phyloP scores from a whole-genome alignment of 495 filamentous ascomycete species.

The Massariosphaeria phaeospora region DNA sequence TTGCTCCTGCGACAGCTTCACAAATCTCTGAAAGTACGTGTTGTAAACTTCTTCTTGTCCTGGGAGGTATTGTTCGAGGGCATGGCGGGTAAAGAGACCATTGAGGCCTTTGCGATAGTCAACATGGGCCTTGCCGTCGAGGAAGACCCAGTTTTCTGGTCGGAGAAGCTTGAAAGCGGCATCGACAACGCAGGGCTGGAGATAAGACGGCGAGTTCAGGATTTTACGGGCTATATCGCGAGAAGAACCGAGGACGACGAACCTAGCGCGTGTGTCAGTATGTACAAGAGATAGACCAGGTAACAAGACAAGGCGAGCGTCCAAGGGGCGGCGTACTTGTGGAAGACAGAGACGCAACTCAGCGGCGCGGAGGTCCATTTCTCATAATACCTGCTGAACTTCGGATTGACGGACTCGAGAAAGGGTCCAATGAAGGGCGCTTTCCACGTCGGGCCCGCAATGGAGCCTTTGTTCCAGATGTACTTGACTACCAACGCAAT shows the following conservation, averaged over 20 bases:
- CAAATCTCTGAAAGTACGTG: slow-evolving; percentile 72
- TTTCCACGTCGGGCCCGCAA: slow-evolving; percentile 78
- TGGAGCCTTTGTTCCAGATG: slow-evolving; percentile 76
- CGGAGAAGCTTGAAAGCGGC: slow-evolving; percentile 91
- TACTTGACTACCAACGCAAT: slow-evolving; percentile 64
- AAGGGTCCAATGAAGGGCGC: slow-evolving; percentile 95
- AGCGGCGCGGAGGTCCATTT: slow-evolving; percentile 90
- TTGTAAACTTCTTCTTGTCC: slow-evolving; percentile 90
- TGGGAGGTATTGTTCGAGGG: slow-evolving; percentile 83
- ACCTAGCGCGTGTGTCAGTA: slow-evolving; percentile 50
- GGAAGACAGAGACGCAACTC: slow-evolving; percentile 97
- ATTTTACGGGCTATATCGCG: slow-evolving; percentile 95
- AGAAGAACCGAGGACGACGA: slow-evolving; percentile 94
- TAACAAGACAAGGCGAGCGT: background rate
- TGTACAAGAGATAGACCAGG: background rate
- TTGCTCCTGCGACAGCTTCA: slow-evolving; percentile 64
- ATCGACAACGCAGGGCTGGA: slow-evolving; percentile 97
- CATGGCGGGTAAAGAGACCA: slow-evolving; percentile 85
- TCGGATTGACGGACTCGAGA: slow-evolving; percentile 83
- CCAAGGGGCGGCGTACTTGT: slow-evolving; percentile 68
- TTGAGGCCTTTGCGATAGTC: slow-evolving; percentile 97
- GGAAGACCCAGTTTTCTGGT: slow-evolving; percentile 91
- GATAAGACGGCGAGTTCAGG: slow-evolving; percentile 88
- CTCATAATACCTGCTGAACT: slow-evolving; percentile 80
- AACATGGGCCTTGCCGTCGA: slow-evolving; percentile 91